Evolutionary conservation across 2,329 filamentous ascomycete species (phyloP).

Genomic region (Aspergillus calidoustus): DNA sequence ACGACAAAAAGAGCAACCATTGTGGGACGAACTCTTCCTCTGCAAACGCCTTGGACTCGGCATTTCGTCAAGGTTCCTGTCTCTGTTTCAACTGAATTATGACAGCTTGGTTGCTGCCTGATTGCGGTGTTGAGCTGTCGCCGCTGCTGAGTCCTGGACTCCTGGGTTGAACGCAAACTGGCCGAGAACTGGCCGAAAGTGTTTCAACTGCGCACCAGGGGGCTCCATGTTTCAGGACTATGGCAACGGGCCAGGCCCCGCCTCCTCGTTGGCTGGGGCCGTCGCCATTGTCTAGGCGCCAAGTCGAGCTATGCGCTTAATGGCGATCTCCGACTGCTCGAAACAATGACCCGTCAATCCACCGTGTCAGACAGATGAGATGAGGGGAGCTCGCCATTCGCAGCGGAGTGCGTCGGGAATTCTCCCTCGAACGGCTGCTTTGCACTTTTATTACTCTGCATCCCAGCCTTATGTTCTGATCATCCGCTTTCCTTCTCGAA

Average conservation of each 20-base stretch:
- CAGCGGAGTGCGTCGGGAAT: not conserved
- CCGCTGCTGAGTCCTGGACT: no score
- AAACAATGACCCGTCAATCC: conserved; percentile 17
- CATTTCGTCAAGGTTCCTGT: not conserved
- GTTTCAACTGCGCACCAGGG: conserved; percentile 14
- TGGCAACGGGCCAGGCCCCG: not conserved
- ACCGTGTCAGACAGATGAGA: conserved; percentile 27
- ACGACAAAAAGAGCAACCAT: not conserved
- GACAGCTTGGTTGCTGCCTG: not conserved
- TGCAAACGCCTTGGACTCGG: not conserved
- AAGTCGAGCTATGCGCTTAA: conserved; percentile 15
- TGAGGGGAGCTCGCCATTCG: conserved; percentile 10
- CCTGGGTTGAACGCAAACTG: not conserved
- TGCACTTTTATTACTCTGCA: conserved; percentile 3
- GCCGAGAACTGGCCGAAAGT: not conserved
- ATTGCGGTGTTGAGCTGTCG: not conserved
- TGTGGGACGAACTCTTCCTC: no score
- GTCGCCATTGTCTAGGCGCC: conserved; percentile 11
- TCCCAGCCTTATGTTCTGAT: conserved; percentile 12
- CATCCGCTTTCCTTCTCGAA: conserved; percentile 14
- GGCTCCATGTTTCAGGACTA: conserved; percentile 17
- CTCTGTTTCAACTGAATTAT: not conserved
- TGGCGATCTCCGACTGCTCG: conserved; percentile 5
- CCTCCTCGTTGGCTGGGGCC: conserved; percentile 5
- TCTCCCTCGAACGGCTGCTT: conserved; percentile 3